phyloP scores from a whole-genome alignment of 78 protist species.

The Dictyostelium citrinum region DNA sequence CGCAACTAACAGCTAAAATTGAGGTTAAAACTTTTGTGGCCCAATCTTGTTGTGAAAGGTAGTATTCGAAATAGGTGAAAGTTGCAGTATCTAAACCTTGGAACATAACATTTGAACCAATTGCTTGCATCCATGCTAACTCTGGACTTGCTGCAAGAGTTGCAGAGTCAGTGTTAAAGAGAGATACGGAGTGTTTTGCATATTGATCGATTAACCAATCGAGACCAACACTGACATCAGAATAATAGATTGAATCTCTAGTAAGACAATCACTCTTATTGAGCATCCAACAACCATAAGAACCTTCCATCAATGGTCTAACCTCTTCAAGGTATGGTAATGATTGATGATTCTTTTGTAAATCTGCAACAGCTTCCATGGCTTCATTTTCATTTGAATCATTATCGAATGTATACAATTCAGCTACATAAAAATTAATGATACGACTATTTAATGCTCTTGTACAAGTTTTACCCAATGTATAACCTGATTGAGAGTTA shows the following conservation, averaged over 20 bases:
- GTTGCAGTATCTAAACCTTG: conserved; percentile 35
- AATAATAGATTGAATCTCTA: not conserved
- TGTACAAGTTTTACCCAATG: not conserved
- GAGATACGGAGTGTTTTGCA: not conserved
- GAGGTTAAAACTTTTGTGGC: not conserved
- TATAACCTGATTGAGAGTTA: not conserved
- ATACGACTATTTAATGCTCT: conserved; percentile 26
- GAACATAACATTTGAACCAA: conserved; percentile 3
- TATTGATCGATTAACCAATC: conserved; percentile 42
- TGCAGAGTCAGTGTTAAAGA: not conserved
- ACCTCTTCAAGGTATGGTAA: not conserved
- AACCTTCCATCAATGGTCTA: conserved; percentile 54
- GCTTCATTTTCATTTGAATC: not conserved
- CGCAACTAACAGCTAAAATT: not conserved
- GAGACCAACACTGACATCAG: not conserved
- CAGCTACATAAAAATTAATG: not conserved
- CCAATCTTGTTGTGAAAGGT: not conserved
- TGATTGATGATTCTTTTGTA: conserved; percentile 38
- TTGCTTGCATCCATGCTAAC: not conserved
- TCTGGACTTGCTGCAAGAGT: not conserved
- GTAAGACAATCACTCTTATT: not conserved
- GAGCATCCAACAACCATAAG: conserved; percentile 13
- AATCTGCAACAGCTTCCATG: not conserved
- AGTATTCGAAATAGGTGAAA: conserved; percentile 19
- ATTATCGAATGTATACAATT: not conserved